These are phyloP conservation scores for Yamadazyma pseudoaaseri DNA, from an alignment of 1,139 yeast species.

Conservation along the genomic window DNA sequence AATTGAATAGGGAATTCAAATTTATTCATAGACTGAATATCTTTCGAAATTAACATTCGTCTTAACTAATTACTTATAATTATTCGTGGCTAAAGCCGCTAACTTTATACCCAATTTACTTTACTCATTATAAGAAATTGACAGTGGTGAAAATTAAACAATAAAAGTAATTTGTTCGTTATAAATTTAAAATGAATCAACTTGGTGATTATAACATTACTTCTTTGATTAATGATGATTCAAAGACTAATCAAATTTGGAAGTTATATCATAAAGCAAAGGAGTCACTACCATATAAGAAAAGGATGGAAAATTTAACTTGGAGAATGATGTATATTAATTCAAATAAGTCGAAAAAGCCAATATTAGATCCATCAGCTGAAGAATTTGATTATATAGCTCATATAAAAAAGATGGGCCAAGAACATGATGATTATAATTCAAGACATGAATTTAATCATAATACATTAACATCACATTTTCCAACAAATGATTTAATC, in stretches of 20 bases:
- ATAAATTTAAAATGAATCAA: constrained; percentile 4
- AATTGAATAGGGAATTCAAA: too few species aligned
- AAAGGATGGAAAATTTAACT: constrained; percentile 76
- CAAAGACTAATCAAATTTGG: constrained; percentile 57
- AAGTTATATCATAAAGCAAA: constrained; percentile 75
- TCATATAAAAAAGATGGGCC: constrained; percentile 60
- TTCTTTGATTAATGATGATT: constrained; percentile 12
- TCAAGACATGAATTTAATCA: constrained; percentile 2
- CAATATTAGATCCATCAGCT: constrained; percentile 34
- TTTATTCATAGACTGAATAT: too few species aligned
- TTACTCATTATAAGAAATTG: too few species aligned
- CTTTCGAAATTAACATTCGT: too few species aligned
- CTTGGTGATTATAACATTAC: constrained; percentile 4
- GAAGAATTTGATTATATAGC: constrained; percentile 68
- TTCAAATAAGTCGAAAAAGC: constrained; percentile 20
- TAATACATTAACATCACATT: neutral
- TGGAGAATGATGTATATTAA: constrained; percentile 82
- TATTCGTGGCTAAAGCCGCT: too few species aligned
- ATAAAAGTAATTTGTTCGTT: too few species aligned
- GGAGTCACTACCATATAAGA: constrained; percentile 72
- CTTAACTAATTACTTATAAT: too few species aligned
- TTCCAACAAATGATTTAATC: constrained; percentile 2
- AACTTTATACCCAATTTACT: too few species aligned
- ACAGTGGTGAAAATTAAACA: too few species aligned
- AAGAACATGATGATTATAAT: constrained; percentile 13